Percentiles rank a stretch among this genome's conserved stretches.
phyloP scores from a whole-genome alignment of 129 eudicot genomes.

The Sambucus nigra region DNA sequence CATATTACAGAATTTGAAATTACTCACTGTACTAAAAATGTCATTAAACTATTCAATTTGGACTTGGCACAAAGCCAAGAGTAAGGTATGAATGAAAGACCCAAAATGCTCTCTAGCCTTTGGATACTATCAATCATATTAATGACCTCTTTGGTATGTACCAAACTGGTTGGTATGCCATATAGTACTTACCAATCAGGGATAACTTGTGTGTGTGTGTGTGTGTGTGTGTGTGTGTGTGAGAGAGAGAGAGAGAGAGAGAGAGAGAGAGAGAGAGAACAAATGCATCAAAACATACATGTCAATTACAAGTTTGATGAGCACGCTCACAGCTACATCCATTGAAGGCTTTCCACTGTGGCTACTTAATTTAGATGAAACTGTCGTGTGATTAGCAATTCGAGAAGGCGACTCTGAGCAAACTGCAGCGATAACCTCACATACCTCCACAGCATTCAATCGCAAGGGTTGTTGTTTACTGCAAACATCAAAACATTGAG shows the following conservation, averaged over 20 bases:
- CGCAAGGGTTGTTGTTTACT: slow-evolving; percentile 93
- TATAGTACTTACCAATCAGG: background rate
- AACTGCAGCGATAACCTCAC: slow-evolving; percentile 89
- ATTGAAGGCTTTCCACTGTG: slow-evolving; percentile 81
- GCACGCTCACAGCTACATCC: slow-evolving; percentile 99
- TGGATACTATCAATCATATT: background rate
- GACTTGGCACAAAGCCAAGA: too few species aligned
- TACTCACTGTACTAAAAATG: background rate
- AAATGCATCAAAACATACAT: slow-evolving; percentile 49
- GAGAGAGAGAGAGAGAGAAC: background rate
- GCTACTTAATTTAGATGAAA: slow-evolving; percentile 67
- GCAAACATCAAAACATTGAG: slow-evolving; percentile 18
- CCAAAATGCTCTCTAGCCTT: slow-evolving; percentile 5
- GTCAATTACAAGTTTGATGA: slow-evolving; percentile 94
- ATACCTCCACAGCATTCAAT: slow-evolving; percentile 69
- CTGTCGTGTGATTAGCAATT: slow-evolving; percentile 42
- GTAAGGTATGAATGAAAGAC: background rate
- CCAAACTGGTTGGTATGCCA: slow-evolving; percentile 2
- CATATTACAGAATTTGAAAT: background rate
- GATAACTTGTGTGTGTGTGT: background rate
- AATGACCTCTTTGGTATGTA: slow-evolving; percentile 1
- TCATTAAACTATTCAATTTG: background rate
- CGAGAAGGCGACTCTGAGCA: slow-evolving; percentile 68
- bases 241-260: background rate
- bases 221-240: background rate